Percentiles rank a stretch among this genome's conserved stretches.
These are phyloP conservation scores for Diplodia sapinea DNA, from an alignment of 2,329 filamentous ascomycete genomes.

Conservation along the genomic window DNA sequence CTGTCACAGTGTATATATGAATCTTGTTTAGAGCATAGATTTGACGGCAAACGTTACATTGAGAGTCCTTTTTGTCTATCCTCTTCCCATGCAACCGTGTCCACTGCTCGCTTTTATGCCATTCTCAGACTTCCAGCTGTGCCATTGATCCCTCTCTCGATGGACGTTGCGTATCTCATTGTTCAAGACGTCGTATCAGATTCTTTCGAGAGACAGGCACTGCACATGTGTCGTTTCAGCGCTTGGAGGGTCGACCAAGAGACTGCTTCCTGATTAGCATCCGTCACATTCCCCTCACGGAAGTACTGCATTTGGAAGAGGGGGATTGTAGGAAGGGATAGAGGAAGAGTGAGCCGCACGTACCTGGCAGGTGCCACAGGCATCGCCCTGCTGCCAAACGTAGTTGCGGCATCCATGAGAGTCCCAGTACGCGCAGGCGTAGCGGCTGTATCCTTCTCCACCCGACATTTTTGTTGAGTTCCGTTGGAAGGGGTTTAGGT, in stretches of 20 bases:
- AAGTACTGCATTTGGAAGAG: too few species aligned
- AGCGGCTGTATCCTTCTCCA: constrained; percentile 30
- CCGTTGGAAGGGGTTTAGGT: not conserved
- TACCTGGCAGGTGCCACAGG: constrained; percentile 27
- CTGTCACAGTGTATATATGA: not conserved
- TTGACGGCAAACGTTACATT: not conserved
- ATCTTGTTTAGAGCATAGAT: not conserved
- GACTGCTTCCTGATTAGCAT: not conserved
- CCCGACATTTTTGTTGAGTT: not conserved
- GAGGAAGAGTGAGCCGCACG: not conserved
- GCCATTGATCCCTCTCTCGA: not conserved
- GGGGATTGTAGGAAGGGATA: not conserved
- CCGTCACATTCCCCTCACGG: not conserved
- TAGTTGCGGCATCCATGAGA: constrained; percentile 26
- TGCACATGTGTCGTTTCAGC: not conserved
- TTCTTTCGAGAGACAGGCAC: not conserved
- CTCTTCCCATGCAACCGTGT: not conserved
- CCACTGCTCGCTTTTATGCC: not conserved
- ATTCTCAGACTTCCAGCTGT: not conserved
- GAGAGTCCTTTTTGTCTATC: not conserved
- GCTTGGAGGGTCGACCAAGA: constrained; percentile 12
- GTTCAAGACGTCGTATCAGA: not conserved
- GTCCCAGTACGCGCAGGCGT: constrained; percentile 25
- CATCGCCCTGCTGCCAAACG: constrained; percentile 30
- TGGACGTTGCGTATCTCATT: not conserved